Base-by-base conservation (phyloP, 495 filamentous ascomycete genomes). In the Podospora appendiculata region DNA sequence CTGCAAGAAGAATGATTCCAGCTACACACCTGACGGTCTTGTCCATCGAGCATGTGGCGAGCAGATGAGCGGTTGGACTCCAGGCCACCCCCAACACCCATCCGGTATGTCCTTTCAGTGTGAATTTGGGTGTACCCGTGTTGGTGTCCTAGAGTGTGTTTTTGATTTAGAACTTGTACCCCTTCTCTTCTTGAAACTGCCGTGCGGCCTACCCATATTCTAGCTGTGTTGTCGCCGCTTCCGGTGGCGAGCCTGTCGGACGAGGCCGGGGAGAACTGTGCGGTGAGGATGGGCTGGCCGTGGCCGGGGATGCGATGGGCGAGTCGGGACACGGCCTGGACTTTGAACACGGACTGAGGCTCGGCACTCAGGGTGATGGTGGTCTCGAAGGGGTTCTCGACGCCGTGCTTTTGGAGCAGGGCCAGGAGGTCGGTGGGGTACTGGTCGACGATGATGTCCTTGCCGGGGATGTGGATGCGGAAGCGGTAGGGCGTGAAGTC, bases 1-100 rank as follows among this genome's bases (percentile, higher is more conserved):
- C 25, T 5, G 25, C 5, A 25, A 25, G 25, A 25, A 25, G 25
- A 5, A 25, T 2, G 25, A 25, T 25, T 25, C 25, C 25, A 25
- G 25, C 25, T 25, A 25, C 25, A 25, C 25, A 25, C 25, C 25
- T 25, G 12, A 97, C 85, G 0, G 85, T 87, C 58, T 90, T 95
- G 59, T 97, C 94, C 85, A 93, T 95, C 59, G 87, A 87, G 12
- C 93, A 94, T 4, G 92, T 97, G 9, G 90, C 94, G 46, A 99
- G 79, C 47, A 83, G 79, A 11, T 77, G 75, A 13, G 84, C 88
- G 61, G 95, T 89, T 8, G 89, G 92, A 33, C 86, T 90, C 82
- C 87, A 99, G 52, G 77, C 80, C 12, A 95, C 86, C 2, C 83
- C 87, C 56, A 99, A 71, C 8, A 99, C 91, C 92, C 91, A 97